Percentiles rank a stretch among this genome's conserved stretches.
These are phyloP conservation scores for Sporobolus alterniflorus DNA, from an alignment of 202 grass and related monocot species.

Conservation along the genomic window DNA sequence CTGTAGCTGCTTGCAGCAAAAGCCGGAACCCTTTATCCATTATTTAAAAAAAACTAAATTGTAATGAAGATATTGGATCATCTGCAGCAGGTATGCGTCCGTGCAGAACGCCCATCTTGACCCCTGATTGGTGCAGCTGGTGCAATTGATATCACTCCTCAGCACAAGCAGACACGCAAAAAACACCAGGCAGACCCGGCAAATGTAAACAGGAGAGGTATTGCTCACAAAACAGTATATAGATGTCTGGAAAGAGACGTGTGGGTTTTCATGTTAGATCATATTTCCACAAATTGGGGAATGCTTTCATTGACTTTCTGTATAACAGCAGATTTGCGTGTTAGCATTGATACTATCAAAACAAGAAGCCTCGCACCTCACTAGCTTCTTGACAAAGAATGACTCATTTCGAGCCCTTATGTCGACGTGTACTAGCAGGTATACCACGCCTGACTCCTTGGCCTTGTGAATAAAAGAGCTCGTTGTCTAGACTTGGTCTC, in stretches of 20 bases:
- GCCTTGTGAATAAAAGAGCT: slow-evolving; percentile 92
- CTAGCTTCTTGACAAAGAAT: slow-evolving; percentile 92
- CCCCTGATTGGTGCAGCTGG: slow-evolving; percentile 13
- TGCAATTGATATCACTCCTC: slow-evolving; percentile 13
- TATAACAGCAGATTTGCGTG: slow-evolving; percentile 7
- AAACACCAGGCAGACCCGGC: slow-evolving; percentile 12
- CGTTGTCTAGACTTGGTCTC: slow-evolving; percentile 62
- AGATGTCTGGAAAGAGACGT: background rate
- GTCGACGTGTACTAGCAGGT: slow-evolving; percentile 85
- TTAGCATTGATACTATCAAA: slow-evolving; percentile 28
- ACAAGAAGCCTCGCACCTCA: slow-evolving; percentile 1
- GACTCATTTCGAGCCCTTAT: slow-evolving; percentile 97
- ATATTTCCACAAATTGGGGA: background rate
- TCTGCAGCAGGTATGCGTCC: slow-evolving; percentile 4
- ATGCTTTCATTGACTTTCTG: slow-evolving; percentile 4
- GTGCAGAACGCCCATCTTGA: background rate
- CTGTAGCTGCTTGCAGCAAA: too few relatives aligned
- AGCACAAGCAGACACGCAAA: slow-evolving; percentile 28
- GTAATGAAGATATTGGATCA: slow-evolving; percentile 36
- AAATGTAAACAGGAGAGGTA: background rate
- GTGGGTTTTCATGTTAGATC: background rate
- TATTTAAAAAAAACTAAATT: too few relatives aligned
- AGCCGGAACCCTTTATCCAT: too few relatives aligned
- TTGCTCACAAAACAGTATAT: background rate
- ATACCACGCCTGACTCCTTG: slow-evolving; percentile 82